Evolutionary conservation across 225 moss, liverwort and hornwort species (phyloP).

Genomic region (Physcomitrellopsis africana): DNA sequence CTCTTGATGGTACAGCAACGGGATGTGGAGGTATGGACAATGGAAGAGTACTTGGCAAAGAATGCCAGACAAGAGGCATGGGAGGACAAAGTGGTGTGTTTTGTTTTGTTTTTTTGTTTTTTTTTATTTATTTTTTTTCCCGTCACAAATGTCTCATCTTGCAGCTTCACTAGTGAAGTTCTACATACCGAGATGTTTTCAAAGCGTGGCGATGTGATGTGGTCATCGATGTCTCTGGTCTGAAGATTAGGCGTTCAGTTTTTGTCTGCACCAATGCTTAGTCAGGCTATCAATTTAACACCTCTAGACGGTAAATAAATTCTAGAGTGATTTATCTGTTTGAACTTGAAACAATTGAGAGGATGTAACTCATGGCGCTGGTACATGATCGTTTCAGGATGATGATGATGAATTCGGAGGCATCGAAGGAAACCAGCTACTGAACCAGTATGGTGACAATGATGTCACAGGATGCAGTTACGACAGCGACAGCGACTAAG

Average conservation of each 20-base stretch:
- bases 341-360: not conserved
- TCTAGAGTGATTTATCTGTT: not conserved
- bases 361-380: not conserved
- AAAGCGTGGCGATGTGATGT: too few species aligned
- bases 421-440: constrained; percentile 43
- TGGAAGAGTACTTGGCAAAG: constrained; percentile 61
- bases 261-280: too few species aligned
- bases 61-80: constrained; percentile 39
- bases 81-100: constrained; percentile 37
- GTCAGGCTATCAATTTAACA: too few species aligned
- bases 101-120: too few species aligned
- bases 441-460: constrained; percentile 37
- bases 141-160: not conserved
- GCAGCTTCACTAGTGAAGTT: too few species aligned
- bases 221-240: too few species aligned
- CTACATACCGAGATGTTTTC: too few species aligned
- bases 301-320: not conserved
- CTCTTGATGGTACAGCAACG: constrained; percentile 52
- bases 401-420: constrained; percentile 52
- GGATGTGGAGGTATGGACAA: constrained; percentile 58
- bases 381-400: constrained; percentile 25
- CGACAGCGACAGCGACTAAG: constrained; percentile 43
- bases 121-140: too few species aligned
- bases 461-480: not conserved
- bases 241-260: too few species aligned